Conservation (phyloP, 495 filamentous ascomycete species). For the Penicillium psychrofluorescens region DNA sequence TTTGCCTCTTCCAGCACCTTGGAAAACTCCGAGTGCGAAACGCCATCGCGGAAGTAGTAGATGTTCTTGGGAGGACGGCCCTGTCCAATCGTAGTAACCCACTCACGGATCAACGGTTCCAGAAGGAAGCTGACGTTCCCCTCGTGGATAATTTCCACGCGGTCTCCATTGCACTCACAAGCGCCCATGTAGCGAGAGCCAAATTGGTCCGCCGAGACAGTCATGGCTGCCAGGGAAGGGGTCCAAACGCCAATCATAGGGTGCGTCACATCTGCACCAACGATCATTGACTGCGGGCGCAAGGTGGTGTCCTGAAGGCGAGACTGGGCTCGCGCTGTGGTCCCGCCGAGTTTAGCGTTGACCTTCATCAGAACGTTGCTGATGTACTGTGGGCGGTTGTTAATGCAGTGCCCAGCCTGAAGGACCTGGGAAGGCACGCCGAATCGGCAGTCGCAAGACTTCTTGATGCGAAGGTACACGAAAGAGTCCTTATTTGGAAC, state of each 20-base stretch:
- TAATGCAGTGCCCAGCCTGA: slow-evolving; percentile 52
- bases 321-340: slow-evolving; percentile 46
- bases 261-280: slow-evolving; percentile 90
- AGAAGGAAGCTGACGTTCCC: slow-evolving; percentile 59
- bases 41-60: slow-evolving; percentile 92
- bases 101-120: slow-evolving; percentile 51
- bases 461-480: slow-evolving; percentile 75
- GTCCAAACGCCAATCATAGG: slow-evolving; percentile 52
- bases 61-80: slow-evolving; percentile 53
- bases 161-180: slow-evolving; percentile 69
- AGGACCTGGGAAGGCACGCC: slow-evolving; percentile 70
- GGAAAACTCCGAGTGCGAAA: slow-evolving; percentile 76
- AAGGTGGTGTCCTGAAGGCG: slow-evolving; percentile 26
- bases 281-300: slow-evolving; percentile 55
- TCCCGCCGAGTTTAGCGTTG: slow-evolving; percentile 90
- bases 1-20: slow-evolving; percentile 74
- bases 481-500: slow-evolving; percentile 57
- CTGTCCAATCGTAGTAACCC: slow-evolving; percentile 48
- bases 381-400: slow-evolving; percentile 63
- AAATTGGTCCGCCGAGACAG: slow-evolving; percentile 65
- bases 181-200: slow-evolving; percentile 67
- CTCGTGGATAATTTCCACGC: slow-evolving; percentile 64
- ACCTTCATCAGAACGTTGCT: slow-evolving; percentile 92
- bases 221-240: slow-evolving; percentile 82
- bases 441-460: slow-evolving; percentile 70